Conservation (phyloP, 257 asterid genomes). For the Paulownia fortunei region DNA sequence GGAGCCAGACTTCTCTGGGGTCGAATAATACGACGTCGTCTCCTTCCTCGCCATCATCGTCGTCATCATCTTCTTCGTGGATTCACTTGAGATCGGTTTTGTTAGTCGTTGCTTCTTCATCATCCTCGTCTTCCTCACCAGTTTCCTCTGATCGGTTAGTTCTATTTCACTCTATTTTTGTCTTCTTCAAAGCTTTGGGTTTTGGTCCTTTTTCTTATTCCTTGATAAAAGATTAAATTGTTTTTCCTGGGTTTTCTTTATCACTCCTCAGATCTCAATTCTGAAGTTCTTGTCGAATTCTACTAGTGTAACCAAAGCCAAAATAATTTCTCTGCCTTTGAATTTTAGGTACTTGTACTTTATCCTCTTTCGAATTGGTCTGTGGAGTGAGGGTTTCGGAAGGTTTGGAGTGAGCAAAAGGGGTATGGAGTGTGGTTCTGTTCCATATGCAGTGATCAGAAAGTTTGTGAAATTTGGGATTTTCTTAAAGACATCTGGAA, state of each 20-base stretch:
- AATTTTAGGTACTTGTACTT: not conserved
- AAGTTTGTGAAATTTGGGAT: conserved; percentile 15
- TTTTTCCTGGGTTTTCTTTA: conserved; percentile 15
- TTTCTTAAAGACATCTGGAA: conserved; percentile 10
- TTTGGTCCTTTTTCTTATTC: conserved; percentile 28
- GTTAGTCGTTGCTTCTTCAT: conserved; percentile 68
- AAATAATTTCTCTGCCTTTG: not conserved
- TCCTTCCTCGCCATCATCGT: conserved; percentile 39
- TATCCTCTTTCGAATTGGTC: not conserved
- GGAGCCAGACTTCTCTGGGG: conserved; percentile 69
- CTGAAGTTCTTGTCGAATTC: conserved; percentile 7
- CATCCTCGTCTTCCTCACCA: conserved; percentile 65
- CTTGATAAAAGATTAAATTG: conserved; percentile 19
- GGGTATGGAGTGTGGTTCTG: conserved; percentile 11
- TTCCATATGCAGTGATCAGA: conserved; percentile 15
- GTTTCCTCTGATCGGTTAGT: conserved; percentile 75
- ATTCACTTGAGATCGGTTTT: conserved; percentile 77
- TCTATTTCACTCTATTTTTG: conserved; percentile 29
- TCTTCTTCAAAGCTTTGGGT: conserved; percentile 27
- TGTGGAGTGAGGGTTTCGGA: conserved; percentile 26
- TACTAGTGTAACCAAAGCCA: conserved; percentile 18
- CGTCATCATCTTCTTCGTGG: conserved; percentile 66
- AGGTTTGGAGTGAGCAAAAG: conserved; percentile 16
- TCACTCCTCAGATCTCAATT: conserved; percentile 28
- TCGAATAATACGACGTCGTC: conserved; percentile 45